phyloP scores from a whole-genome alignment of 768 basidiomycete genomes.

The Pleurotus eryngii region DNA sequence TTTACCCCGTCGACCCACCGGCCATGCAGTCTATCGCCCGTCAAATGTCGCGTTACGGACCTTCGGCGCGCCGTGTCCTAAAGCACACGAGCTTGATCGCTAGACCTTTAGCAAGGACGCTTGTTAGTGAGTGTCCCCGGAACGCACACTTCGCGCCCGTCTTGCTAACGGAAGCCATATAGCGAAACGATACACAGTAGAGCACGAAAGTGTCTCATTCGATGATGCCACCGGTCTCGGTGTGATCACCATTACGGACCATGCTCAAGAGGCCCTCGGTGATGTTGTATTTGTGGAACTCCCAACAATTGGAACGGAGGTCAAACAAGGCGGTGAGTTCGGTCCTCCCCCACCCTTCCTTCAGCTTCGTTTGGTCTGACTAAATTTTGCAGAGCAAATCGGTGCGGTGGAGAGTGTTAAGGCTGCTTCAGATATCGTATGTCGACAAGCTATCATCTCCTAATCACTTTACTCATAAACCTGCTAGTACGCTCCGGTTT shows the following conservation, averaged over 20 bases:
- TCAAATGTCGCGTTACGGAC: conserved; percentile 14
- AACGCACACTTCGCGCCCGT: not conserved
- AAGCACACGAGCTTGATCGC: conserved; percentile 27
- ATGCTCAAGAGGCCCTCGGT: conserved; percentile 88
- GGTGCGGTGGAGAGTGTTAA: conserved; percentile 97
- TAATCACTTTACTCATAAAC: conserved; percentile 11
- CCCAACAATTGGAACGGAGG: conserved; percentile 55
- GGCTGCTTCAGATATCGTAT: conserved; percentile 91
- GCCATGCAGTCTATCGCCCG: conserved; percentile 13
- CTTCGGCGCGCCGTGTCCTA: conserved; percentile 19
- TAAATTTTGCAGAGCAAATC: conserved; percentile 56
- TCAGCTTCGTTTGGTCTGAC: not conserved
- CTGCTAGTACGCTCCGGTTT: conserved; percentile 84
- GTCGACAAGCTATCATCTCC: conserved; percentile 18
- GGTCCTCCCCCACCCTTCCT: not conserved
- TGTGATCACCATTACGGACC: conserved; percentile 82
- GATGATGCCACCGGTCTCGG: conserved; percentile 78
- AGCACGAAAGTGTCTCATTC: conserved; percentile 84
- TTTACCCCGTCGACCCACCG: not conserved
- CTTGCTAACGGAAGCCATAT: not conserved
- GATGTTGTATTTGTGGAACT: conserved; percentile 98
- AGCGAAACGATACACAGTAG: conserved; percentile 80
- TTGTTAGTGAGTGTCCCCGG: conserved; percentile 52
- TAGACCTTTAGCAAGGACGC: conserved; percentile 30
- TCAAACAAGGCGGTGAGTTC: conserved; percentile 72